Conservation (phyloP, 1,284 basidiomycete genomes). For the Austroboletus olivaceoglutinosus region DNA sequence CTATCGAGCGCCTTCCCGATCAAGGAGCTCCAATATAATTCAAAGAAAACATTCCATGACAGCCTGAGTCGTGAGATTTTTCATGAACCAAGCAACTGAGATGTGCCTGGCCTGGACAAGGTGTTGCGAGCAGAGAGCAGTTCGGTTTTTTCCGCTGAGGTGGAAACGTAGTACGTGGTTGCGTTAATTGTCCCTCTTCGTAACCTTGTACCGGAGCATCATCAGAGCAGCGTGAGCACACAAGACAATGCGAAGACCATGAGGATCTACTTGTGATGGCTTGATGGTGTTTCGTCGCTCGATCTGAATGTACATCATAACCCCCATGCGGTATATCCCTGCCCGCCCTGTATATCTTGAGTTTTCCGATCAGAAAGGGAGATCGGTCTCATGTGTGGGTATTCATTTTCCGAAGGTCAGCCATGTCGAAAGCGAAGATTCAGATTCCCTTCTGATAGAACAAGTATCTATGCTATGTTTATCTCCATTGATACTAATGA, state of each 20-base stretch:
- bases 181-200: neutral
- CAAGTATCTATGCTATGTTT: neutral
- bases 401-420: neutral
- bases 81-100: neutral
- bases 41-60: neutral
- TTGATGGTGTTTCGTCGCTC: neutral
- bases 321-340: neutral
- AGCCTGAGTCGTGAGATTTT: constrained; percentile 3
- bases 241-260: neutral
- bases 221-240: neutral
- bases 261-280: neutral
- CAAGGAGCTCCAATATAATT: constrained; percentile 67
- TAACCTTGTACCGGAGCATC: neutral
- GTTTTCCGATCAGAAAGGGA: neutral
- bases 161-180: neutral
- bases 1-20: constrained; percentile 91
- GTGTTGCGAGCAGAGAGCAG: neutral
- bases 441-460: neutral
- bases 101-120: neutral
- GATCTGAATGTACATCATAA: neutral
- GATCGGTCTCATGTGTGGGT: neutral
- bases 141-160: neutral
- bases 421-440: neutral
- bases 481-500: neutral
- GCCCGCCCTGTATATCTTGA: neutral